Conservation (phyloP, 192 early-diverging fungal genomes). For the Geranomyces michiganensis region DNA sequence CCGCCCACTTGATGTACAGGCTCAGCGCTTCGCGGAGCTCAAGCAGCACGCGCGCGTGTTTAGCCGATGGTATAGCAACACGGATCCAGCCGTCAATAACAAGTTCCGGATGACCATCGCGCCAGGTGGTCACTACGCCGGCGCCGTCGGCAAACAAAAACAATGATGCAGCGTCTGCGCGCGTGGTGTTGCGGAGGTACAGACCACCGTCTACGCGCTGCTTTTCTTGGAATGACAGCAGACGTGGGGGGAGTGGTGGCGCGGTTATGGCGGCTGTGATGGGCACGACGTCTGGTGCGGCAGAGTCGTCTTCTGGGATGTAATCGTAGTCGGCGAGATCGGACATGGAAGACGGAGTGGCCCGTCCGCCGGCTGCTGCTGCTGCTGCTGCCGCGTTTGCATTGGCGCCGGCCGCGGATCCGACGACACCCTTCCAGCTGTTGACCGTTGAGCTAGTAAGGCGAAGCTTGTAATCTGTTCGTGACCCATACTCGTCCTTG, state of each 20-base stretch:
- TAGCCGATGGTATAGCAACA: constrained; percentile 24
- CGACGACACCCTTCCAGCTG: constrained; percentile 37
- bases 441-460: constrained; percentile 44
- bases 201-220: constrained; percentile 48
- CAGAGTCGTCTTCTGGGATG: constrained; percentile 25
- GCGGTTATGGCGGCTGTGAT: constrained; percentile 4
- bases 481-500: constrained; percentile 45
- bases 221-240: constrained; percentile 53
- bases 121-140: neutral
- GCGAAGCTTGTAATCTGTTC: constrained; percentile 35
- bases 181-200: constrained; percentile 46
- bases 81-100: constrained; percentile 29
- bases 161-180: constrained; percentile 38
- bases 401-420: neutral
- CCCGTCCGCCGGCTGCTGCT: constrained; percentile 4
- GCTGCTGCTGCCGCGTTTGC: neutral
- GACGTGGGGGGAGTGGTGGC: constrained; percentile 40
- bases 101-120: neutral
- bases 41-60: constrained; percentile 29
- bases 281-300: neutral
- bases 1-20: constrained; percentile 46
- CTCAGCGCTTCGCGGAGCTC: constrained; percentile 36
- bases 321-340: constrained; percentile 29
- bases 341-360: constrained; percentile 10
- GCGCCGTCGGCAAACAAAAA: constrained; percentile 34